These are phyloP conservation scores for Nicotiana tomentosiformis DNA, from an alignment of 257 asterid species.

Conservation along the genomic window DNA sequence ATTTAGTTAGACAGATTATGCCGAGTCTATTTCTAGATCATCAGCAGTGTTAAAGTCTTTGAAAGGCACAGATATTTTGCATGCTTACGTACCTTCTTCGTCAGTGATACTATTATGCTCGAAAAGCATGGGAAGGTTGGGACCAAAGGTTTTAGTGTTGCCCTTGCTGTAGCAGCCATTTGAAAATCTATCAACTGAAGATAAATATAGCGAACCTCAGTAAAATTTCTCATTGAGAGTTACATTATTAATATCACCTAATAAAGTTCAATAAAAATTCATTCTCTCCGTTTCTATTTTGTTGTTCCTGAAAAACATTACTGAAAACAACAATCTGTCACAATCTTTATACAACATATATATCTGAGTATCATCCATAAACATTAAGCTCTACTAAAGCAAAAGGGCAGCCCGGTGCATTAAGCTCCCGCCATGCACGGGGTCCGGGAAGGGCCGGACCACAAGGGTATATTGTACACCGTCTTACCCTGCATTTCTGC, in stretches of 20 bases:
- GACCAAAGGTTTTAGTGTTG: conserved; percentile 49
- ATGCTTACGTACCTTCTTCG: conserved; percentile 54
- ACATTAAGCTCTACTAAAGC: neutral
- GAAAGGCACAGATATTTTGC: neutral
- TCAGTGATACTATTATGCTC: conserved; percentile 45
- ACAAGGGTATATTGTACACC: no score
- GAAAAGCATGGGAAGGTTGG: conserved; percentile 84
- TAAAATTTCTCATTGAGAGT: neutral
- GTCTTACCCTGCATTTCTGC: no score
- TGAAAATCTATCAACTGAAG: conserved; percentile 77
- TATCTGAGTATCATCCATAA: neutral
- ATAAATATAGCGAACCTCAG: conserved; percentile 12
- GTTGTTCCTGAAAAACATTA: neutral
- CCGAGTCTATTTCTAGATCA: neutral
- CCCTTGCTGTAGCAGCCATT: conserved; percentile 54
- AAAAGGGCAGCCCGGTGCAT: no score
- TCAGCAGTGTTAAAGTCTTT: neutral
- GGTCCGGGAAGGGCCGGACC: no score
- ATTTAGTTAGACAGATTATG: neutral
- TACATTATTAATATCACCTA: neutral
- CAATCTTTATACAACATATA: neutral
- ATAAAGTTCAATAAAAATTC: neutral
- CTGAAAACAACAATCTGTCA: neutral
- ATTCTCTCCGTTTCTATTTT: neutral
- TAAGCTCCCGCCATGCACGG: no score